A percentile compares a stretch with the other conserved stretches of the same genome.
These are phyloP conservation scores for Tremella fuciformis DNA, from an alignment of 768 basidiomycete genomes.

Conservation along the genomic window DNA sequence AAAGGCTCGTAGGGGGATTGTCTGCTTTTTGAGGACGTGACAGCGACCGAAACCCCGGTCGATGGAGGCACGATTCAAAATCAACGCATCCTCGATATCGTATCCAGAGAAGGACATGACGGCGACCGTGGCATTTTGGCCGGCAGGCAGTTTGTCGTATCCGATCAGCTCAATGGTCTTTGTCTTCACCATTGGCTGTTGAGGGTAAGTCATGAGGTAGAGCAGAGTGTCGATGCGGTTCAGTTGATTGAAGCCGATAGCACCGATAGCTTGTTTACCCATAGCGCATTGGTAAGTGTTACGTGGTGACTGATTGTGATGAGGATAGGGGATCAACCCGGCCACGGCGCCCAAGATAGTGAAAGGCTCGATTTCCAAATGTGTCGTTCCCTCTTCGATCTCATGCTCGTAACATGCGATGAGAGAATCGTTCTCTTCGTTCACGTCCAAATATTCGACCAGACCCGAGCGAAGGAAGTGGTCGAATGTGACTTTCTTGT, in stretches of 20 bases:
- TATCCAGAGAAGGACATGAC: constrained; percentile 99
- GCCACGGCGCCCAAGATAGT: constrained; percentile 96
- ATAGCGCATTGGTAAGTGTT: constrained; percentile 99
- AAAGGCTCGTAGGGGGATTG: constrained; percentile 89
- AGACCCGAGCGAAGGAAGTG: constrained; percentile 88
- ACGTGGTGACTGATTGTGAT: constrained; percentile 98
- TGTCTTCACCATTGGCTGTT: constrained; percentile 99
- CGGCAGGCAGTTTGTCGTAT: constrained; percentile 93
- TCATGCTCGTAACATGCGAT: constrained; percentile 91
- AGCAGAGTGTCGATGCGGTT: constrained; percentile 95
- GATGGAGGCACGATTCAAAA: constrained; percentile 90
- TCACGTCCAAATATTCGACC: constrained; percentile 97
- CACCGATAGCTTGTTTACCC: constrained; percentile 99
- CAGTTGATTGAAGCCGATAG: constrained; percentile 96
- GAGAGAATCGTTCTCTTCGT: constrained; percentile 96
- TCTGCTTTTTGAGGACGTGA: constrained; percentile 94
- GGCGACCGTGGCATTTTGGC: constrained; percentile 96
- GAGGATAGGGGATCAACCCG: constrained; percentile 96
- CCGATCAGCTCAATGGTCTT: constrained; percentile 96
- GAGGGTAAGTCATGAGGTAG: constrained; percentile 97
- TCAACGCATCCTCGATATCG: constrained; percentile 98
- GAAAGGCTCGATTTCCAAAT: constrained; percentile 98
- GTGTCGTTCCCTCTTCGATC: constrained; percentile 77
- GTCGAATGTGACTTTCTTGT: constrained; percentile 76
- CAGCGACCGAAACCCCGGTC: constrained; percentile 97